A percentile compares a stretch with the other conserved stretches of the same genome.
phyloP scores from a whole-genome alignment of 1,284 basidiomycete species.

The Stygiomarasmius scandens region DNA sequence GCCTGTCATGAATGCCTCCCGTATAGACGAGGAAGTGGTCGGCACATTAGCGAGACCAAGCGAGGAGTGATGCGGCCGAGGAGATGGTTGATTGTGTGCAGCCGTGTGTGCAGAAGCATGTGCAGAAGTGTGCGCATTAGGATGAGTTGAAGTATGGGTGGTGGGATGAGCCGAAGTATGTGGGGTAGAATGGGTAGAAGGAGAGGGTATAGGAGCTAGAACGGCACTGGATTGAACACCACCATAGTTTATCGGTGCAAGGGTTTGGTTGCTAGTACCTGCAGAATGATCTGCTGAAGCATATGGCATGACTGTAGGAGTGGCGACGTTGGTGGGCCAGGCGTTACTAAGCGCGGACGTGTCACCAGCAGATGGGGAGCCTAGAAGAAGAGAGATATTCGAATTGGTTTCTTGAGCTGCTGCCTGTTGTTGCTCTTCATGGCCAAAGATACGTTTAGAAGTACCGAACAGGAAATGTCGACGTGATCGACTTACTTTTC shows the following conservation, averaged over 20 bases:
- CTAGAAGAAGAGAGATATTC: background rate
- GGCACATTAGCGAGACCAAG: slow-evolving; percentile 29
- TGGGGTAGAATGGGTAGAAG: background rate
- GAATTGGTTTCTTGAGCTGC: background rate
- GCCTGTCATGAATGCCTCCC: slow-evolving; percentile 50
- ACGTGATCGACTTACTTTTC: slow-evolving; percentile 38
- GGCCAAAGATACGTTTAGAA: background rate
- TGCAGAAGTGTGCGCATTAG: background rate
- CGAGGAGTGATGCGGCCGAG: slow-evolving; percentile 23
- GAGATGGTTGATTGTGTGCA: slow-evolving; percentile 21
- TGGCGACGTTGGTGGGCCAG: slow-evolving; percentile 35
- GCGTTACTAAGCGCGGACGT: slow-evolving; percentile 4
- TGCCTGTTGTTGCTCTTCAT: background rate
- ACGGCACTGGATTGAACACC: slow-evolving; percentile 18
- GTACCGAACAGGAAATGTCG: background rate
- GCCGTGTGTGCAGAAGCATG: background rate
- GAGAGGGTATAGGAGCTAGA: slow-evolving; percentile 5
- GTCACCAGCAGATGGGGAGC: background rate
- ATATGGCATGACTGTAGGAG: slow-evolving; percentile 35
- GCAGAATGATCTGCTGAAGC: slow-evolving; percentile 34
- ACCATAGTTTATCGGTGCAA: slow-evolving; percentile 42
- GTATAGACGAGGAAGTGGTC: slow-evolving; percentile 42
- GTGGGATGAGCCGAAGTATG: background rate
- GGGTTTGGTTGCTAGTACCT: slow-evolving; percentile 35
- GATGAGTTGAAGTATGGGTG: background rate